Evolutionary conservation across 2,329 filamentous ascomycete species (phyloP).

Genomic region (Nigrograna mackinnonii): DNA sequence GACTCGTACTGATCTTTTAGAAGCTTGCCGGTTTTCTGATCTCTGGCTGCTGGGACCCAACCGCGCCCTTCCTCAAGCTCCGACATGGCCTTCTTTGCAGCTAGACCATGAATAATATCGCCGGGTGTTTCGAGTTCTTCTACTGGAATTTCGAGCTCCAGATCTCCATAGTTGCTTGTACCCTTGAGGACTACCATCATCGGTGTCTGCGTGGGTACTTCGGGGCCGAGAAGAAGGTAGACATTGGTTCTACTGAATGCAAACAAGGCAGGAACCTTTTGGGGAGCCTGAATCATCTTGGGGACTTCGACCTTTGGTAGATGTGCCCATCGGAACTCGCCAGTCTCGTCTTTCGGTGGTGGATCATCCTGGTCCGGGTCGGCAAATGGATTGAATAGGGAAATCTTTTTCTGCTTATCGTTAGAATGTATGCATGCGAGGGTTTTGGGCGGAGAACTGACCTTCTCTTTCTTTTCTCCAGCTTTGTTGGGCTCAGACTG

Average conservation of each 20-base stretch:
- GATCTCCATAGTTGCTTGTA: conserved; percentile 59
- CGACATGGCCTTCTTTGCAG: conserved; percentile 67
- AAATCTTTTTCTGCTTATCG: conserved; percentile 52
- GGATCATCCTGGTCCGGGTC: conserved; percentile 46
- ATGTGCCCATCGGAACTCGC: conserved; percentile 48
- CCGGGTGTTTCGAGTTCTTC: conserved; percentile 49
- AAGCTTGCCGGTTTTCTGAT: conserved; percentile 37
- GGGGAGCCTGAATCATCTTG: conserved; percentile 66
- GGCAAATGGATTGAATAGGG: conserved; percentile 60
- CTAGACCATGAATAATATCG: conserved; percentile 70
- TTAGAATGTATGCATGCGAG: conserved; percentile 10
- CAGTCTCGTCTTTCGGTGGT: conserved; percentile 27
- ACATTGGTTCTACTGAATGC: conserved; percentile 67
- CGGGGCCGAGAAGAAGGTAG: conserved; percentile 66
- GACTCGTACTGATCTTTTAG: conserved; percentile 49
- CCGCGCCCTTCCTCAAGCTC: conserved; percentile 73
- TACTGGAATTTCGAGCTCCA: conserved; percentile 68
- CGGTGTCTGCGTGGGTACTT: conserved; percentile 50
- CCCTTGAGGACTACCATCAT: conserved; percentile 63
- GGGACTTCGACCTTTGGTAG: conserved; percentile 59
- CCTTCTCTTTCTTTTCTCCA: conserved; percentile 9
- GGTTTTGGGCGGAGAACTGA: conserved; percentile 7
- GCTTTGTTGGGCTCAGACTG: conserved; percentile 25
- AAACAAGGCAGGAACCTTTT: conserved; percentile 66
- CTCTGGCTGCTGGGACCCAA: conserved; percentile 53